Conservation (phyloP, 2,329 filamentous ascomycete species). For the Apiospora kogelbergensis region DNA sequence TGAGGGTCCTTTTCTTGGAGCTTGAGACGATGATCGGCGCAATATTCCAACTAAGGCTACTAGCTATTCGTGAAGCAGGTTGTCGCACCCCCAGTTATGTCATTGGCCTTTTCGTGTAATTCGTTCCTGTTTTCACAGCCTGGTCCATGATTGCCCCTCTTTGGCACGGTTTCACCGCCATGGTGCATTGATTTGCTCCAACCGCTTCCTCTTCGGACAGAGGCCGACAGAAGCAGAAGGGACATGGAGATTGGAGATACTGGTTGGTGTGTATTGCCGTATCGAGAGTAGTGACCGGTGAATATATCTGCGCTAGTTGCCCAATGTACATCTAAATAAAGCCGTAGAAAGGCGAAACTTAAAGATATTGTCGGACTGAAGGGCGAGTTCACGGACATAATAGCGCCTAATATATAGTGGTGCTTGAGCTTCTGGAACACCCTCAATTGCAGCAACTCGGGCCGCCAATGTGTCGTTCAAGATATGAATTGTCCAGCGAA, state of each 20-base stretch:
- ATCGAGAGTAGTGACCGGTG: neutral
- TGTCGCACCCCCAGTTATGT: constrained; percentile 1
- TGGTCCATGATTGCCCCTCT: constrained; percentile 2
- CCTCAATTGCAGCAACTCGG: neutral
- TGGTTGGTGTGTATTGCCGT: neutral
- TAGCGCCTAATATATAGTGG: neutral
- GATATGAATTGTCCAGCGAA: neutral
- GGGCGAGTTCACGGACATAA: neutral
- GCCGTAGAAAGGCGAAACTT: neutral
- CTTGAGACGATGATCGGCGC: constrained; percentile 6
- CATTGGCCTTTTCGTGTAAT: neutral
- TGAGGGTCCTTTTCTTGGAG: neutral
- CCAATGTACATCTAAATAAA: constrained; percentile 2
- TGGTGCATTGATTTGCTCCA: neutral
- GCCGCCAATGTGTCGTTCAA: neutral
- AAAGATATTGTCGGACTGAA: neutral
- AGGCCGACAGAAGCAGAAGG: neutral
- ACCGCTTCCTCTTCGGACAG: neutral
- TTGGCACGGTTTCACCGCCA: constrained; percentile 6
- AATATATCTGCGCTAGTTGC: neutral
- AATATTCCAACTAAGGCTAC: constrained; percentile 5
- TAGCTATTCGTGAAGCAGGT: constrained; percentile 3
- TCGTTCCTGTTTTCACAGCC: neutral
- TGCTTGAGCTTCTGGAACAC: neutral
- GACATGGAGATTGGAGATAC: neutral